Evolutionary conservation across 2,329 filamentous ascomycete species (phyloP).

Genomic region (Fusarium anguioides): DNA sequence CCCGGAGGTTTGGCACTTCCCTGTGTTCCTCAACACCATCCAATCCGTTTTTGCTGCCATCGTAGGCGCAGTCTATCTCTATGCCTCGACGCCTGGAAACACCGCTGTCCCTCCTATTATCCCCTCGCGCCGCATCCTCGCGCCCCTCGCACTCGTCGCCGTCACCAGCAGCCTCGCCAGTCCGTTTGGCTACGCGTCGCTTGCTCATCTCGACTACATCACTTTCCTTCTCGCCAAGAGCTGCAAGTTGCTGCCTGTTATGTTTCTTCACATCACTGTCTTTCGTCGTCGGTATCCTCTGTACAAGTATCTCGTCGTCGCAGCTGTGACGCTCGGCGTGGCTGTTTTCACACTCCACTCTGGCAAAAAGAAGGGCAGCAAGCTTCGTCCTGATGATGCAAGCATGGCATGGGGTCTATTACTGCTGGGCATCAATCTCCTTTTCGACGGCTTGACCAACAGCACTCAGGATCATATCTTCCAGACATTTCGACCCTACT

Average conservation of each 20-base stretch:
- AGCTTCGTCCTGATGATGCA: slow-evolving; percentile 57
- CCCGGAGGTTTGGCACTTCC: slow-evolving; percentile 87
- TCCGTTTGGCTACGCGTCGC: slow-evolving; percentile 94
- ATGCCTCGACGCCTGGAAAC: slow-evolving; percentile 65
- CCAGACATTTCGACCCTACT: slow-evolving; percentile 79
- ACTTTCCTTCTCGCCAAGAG: slow-evolving; percentile 97
- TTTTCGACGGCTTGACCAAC: slow-evolving; percentile 97
- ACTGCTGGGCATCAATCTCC: slow-evolving; percentile 86
- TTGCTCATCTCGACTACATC: slow-evolving; percentile 96
- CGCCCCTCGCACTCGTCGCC: slow-evolving; percentile 85
- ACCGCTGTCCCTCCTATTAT: slow-evolving; percentile 72
- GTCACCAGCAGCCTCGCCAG: slow-evolving; percentile 88
- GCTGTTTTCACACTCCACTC: slow-evolving; percentile 94
- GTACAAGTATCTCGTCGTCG: slow-evolving; percentile 96
- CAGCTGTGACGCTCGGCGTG: slow-evolving; percentile 90
- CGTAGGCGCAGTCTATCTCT: slow-evolving; percentile 84
- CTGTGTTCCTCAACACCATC: slow-evolving; percentile 95
- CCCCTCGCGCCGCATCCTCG: slow-evolving; percentile 78
- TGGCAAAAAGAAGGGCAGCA: slow-evolving; percentile 61
- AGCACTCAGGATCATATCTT: slow-evolving; percentile 98
- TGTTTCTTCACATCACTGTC: slow-evolving; percentile 93
- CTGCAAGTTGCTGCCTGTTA: slow-evolving; percentile 98
- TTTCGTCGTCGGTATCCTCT: slow-evolving; percentile 91
- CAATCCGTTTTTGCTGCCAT: slow-evolving; percentile 90
- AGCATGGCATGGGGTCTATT: slow-evolving; percentile 83